phyloP scores from a whole-genome alignment of 306 rosid genomes.

The Acacia crassicarpa region DNA sequence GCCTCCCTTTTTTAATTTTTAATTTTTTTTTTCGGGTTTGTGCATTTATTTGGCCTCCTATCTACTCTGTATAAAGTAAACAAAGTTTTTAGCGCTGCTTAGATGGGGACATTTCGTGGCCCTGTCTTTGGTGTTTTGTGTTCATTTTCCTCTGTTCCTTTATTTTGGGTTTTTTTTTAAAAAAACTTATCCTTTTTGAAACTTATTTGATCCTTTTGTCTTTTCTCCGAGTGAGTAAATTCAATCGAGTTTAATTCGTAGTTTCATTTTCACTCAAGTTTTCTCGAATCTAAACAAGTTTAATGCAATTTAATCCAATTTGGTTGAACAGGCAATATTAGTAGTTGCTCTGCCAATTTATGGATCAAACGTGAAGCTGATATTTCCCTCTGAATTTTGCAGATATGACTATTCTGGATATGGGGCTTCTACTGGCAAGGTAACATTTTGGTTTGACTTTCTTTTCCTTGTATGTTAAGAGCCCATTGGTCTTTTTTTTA shows the following conservation, averaged over 20 bases:
- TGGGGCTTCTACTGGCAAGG: conserved; percentile 98
- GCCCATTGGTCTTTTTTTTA: too few species aligned
- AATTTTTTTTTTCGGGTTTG: conserved; percentile 12
- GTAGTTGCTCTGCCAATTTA: background rate
- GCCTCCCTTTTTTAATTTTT: conserved; percentile 30
- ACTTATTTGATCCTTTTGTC: background rate
- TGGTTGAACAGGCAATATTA: background rate
- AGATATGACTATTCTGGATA: conserved; percentile 98
- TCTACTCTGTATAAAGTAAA: conserved; percentile 42
- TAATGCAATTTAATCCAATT: background rate
- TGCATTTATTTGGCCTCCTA: conserved; percentile 8
- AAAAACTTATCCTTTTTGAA: background rate
- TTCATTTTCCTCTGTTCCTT: background rate
- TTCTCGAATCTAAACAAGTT: background rate
- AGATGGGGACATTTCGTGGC: conserved; percentile 45
- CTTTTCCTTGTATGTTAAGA: conserved; percentile 17
- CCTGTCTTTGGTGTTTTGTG: conserved; percentile 47
- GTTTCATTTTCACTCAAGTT: conserved; percentile 1
- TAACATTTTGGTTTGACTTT: conserved; percentile 34
- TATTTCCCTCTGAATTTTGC: conserved; percentile 40
- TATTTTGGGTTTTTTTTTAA: background rate
- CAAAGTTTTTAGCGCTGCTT: conserved; percentile 31
- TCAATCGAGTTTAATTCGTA: background rate
- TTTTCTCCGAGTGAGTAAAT: background rate
- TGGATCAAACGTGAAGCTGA: conserved; percentile 21